Base-by-base conservation (phyloP, 106 monocot species). In the Gastrodia elata region DNA sequence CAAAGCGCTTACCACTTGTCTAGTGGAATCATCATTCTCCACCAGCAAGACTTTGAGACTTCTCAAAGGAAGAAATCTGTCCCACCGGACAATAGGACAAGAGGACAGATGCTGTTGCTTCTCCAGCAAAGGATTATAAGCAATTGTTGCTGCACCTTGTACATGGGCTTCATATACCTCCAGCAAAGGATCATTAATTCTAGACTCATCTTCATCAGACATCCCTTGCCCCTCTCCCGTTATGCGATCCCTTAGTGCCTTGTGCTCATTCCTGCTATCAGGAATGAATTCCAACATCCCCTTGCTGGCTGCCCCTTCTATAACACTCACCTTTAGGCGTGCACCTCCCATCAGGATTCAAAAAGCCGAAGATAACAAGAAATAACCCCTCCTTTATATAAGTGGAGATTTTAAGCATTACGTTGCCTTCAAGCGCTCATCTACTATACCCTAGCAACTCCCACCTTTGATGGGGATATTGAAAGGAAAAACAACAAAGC, bases 11-110 rank as follows among this genome's bases (percentile, higher is more conserved):
- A 97, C 88, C 25, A 97, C 87, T 38, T 93, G 92, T 22, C 97
- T 85, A 28, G 97, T 97, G 24, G 83, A 97, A 76, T 97, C 86
- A 70, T 97, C 97, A 86, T 86, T 88, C 81, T 97, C 97, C 76
- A 97, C 97, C 2, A 97, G 80, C 46, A 97, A 79, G 71, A 97
- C 90, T 57, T 88, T 92, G 30, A 93, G 77, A 25, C 86, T 84
- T 78, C 83, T 81, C 18, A 93, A 72, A 28, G 97, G 97, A 72
- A 97, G 88, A 85, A 97, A 90, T 58, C 81, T 90, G 65, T 97
- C 97, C 97, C 97, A 97, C 0, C 35, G 73, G 10, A 97, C 64
- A 64, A 77, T 34, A 0, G 86, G 77, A 64, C 70, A 85, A 1
- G 46, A 61, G 37, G 70, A 80, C 73, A 49, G 81, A 35, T 77